Percentiles rank a stretch among this genome's conserved stretches.
Evolutionary conservation across 2,329 filamentous ascomycete species (phyloP).

Genomic region (Sclerotinia trifoliorum): DNA sequence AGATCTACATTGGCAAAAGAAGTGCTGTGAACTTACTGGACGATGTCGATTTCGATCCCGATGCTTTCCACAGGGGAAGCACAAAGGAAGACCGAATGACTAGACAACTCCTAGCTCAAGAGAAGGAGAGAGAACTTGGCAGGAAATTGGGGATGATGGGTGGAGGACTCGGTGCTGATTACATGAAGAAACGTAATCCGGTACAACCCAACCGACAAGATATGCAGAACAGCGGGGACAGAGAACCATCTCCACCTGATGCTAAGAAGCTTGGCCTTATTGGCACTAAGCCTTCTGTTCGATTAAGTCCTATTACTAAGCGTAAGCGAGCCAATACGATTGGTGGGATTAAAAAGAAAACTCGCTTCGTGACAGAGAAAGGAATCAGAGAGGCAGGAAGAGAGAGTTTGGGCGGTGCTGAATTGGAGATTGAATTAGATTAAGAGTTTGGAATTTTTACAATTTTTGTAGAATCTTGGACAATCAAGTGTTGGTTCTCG

Average conservation of each 20-base stretch:
- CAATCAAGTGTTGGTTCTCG: background rate
- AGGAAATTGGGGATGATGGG: constrained; percentile 64
- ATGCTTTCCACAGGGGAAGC: constrained; percentile 50
- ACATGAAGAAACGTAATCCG: constrained; percentile 52
- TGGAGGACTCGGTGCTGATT: constrained; percentile 66
- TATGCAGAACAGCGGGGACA: constrained; percentile 8
- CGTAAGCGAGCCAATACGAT: constrained; percentile 51
- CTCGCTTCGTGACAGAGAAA: constrained; percentile 74
- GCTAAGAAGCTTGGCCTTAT: constrained; percentile 48
- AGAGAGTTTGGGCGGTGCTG: constrained; percentile 63
- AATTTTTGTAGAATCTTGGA: background rate
- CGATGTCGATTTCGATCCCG: constrained; percentile 58
- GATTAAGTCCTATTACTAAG: constrained; percentile 57
- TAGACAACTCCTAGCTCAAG: constrained; percentile 61
- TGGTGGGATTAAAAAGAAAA: constrained; percentile 61
- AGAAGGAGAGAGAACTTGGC: constrained; percentile 72
- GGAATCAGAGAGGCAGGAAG: constrained; percentile 75
- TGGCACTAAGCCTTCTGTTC: constrained; percentile 47
- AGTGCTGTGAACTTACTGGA: constrained; percentile 65
- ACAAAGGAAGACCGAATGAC: constrained; percentile 66
- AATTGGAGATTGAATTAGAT: constrained; percentile 17
- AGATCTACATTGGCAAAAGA: constrained; percentile 52
- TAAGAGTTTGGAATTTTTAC: constrained; percentile 6
- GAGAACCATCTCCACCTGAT: constrained; percentile 42
- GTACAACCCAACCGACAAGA: constrained; percentile 24